Percentiles rank a stretch among this genome's conserved stretches.
phyloP scores from a whole-genome alignment of 768 basidiomycete genomes.

The Leccinum subtestaceum region DNA sequence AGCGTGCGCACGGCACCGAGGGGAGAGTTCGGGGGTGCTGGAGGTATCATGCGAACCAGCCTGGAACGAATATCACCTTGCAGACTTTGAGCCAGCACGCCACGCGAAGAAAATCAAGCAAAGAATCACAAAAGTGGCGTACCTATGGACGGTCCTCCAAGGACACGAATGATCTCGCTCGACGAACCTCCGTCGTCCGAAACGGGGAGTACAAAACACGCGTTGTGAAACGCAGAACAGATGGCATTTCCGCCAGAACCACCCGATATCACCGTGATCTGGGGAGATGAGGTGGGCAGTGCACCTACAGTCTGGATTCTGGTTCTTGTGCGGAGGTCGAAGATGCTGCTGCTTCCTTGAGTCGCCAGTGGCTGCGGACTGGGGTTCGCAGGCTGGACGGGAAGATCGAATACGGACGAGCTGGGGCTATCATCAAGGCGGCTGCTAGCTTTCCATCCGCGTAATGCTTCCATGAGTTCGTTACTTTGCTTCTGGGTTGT shows the following conservation, averaged over 20 bases:
- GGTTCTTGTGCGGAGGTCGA: slow-evolving; percentile 5
- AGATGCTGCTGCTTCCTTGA: slow-evolving; percentile 6
- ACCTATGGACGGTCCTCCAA: slow-evolving; percentile 87
- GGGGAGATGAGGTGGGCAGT: slow-evolving; percentile 25
- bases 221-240: slow-evolving; percentile 74
- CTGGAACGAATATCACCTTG: slow-evolving; percentile 87
- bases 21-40: slow-evolving; percentile 54
- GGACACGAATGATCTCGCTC: slow-evolving; percentile 88
- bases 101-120: slow-evolving; percentile 10
- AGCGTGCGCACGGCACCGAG: slow-evolving; percentile 73
- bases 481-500: not conserved
- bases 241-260: slow-evolving; percentile 95
- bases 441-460: slow-evolving; percentile 5
- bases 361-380: slow-evolving; percentile 21
- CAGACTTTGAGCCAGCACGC: slow-evolving; percentile 1
- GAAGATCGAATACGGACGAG: slow-evolving; percentile 75
- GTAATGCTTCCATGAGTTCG: slow-evolving; percentile 15
- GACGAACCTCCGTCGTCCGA: slow-evolving; percentile 96
- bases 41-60: slow-evolving; percentile 82
- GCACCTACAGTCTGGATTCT: slow-evolving; percentile 2
- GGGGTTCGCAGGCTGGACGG: slow-evolving; percentile 39
- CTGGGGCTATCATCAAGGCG: slow-evolving; percentile 49
- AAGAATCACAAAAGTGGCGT: slow-evolving; percentile 15
- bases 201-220: slow-evolving; percentile 86
- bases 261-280: slow-evolving; percentile 80